Base-by-base conservation (phyloP, 2,329 filamentous ascomycete species). In the Neofusicoccum kwambonambiense region DNA sequence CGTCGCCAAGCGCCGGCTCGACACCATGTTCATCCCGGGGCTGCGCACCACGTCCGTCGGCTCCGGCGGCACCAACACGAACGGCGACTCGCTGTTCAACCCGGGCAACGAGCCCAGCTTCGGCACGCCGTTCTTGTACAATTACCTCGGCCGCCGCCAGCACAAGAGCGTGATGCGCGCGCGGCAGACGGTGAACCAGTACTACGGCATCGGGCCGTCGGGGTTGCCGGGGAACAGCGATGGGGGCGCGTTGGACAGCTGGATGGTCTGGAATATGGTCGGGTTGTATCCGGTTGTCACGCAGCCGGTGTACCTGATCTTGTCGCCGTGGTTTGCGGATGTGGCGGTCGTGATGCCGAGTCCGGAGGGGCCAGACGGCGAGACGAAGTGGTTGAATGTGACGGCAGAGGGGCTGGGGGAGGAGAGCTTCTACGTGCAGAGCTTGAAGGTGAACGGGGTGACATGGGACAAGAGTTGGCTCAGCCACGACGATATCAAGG, bases 391-490 rank as follows among this genome's bases (percentile, higher is more conserved):
- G 1, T 68, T 87, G 41, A 76, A 79, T 1, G 84, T 87, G 41
- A 79, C 72, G 0, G 81, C 84, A 0, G 70, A 69, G 5, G 80
- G 81, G 0, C 69, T 84, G 12, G 78, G 76, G 1, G 72, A 76
- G 3, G 71, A 80, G 2, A 80, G 80, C 2, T 82, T 79, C 47
- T 87, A 82, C 66, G 81, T 88, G 4, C 83, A 86, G 69, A 78
- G 77, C 2, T 75, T 87, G 1, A 82, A 74, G 63, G 80, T 87
- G 42, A 86, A 87, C 65, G 84, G 83, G 0, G 65, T 82, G 62
- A 2, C 64, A 0, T 86, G 84, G 85, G 69, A 75, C 0, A 81
- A 79, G 74, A 87, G 84, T 62, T 87, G 85, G 85, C 77, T 87
- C 17, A 77, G 81, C 64, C 84, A 87, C 70, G 77, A 80, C 0